Base-by-base conservation (phyloP, 2,329 filamentous ascomycete genomes). In the Aureobasidium lini region DNA sequence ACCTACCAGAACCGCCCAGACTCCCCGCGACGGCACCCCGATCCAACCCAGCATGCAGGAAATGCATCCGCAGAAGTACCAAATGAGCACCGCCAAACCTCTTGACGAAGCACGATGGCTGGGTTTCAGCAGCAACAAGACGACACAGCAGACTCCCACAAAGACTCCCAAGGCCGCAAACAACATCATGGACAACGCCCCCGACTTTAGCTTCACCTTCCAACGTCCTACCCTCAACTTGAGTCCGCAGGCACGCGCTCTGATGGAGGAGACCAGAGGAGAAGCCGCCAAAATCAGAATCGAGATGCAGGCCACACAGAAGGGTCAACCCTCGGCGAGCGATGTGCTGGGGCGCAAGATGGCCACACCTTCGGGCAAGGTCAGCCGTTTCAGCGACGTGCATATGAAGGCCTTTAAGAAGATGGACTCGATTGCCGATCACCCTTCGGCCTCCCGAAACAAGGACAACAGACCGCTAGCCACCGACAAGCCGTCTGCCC, bases 401-500 rank as follows among this genome's bases (percentile, higher is more conserved):
- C 93, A 97, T 71, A 88, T 89, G 83, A 85, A 86, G 52, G 84
- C 93, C 68, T 96, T 97, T 76, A 90, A 90, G 75, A 97, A 95
- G 79, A 96, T 97, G 93, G 91, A 96, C 71, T 96, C 92, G 1
- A 96, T 97, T 69, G 89, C 85, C 44, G 86, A 86, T 63, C 92
- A 96, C 70, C 81, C 90, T 8, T 95, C 92, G 10, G 83, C 87
- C 15, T 94, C 86, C 76, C 81, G 89, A 62, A 81, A 81, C 23
- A 59, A 29, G 16, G 46, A 57, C 34, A 36, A 73, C 79, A 4
- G 79, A 73, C 37, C 79, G 80, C 8, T 73, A 31, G 42, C 34
- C 57, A 50, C 46, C 29, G 31, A 47, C 57, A 47, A 56, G 34
- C 67, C 57, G 72, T 70, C 23, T 23, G 23, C 23, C 23, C 23